A percentile compares a stretch with the other conserved stretches of the same genome.
phyloP scores from a whole-genome alignment of 331 rosid species.

The Erythrophleum ivorense region DNA sequence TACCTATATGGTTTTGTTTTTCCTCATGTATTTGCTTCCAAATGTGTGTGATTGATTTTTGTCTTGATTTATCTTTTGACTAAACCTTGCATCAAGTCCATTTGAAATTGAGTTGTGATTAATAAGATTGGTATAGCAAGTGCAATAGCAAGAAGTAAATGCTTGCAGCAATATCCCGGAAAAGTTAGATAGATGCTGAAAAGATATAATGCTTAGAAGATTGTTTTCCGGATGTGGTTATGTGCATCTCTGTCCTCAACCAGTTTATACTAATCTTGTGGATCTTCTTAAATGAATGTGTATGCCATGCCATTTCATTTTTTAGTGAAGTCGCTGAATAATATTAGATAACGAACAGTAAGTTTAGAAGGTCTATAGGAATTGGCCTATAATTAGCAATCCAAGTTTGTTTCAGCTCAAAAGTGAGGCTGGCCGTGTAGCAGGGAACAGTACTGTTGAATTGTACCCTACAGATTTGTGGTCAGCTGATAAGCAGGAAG shows the following conservation, averaged over 20 bases:
- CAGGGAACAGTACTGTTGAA: constrained; percentile 36
- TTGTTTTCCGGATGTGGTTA: constrained; percentile 15
- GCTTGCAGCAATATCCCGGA: constrained; percentile 19
- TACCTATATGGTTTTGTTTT: no score
- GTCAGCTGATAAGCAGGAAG: constrained; percentile 52
- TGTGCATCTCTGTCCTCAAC: neutral
- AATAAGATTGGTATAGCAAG: neutral
- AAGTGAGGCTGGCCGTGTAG: no score
- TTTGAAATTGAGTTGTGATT: neutral
- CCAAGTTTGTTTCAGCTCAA: no score
- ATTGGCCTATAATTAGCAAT: no score
- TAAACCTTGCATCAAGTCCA: no score
- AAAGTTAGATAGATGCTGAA: constrained; percentile 8
- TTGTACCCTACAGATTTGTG: constrained; percentile 60
- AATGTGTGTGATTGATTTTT: no score
- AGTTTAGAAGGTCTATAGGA: no score
- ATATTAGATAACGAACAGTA: no score
- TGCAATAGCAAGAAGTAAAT: constrained; percentile 23
- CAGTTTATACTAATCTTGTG: constrained; percentile 14
- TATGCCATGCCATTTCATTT: constrained; percentile 8
- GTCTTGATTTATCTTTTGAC: no score
- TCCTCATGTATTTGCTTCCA: no score
- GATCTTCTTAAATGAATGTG: neutral
- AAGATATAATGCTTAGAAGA: constrained; percentile 25
- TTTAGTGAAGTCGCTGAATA: no score